Evolutionary conservation across 1,284 basidiomycete species (phyloP).

Genomic region (Irpex rosettiformis): DNA sequence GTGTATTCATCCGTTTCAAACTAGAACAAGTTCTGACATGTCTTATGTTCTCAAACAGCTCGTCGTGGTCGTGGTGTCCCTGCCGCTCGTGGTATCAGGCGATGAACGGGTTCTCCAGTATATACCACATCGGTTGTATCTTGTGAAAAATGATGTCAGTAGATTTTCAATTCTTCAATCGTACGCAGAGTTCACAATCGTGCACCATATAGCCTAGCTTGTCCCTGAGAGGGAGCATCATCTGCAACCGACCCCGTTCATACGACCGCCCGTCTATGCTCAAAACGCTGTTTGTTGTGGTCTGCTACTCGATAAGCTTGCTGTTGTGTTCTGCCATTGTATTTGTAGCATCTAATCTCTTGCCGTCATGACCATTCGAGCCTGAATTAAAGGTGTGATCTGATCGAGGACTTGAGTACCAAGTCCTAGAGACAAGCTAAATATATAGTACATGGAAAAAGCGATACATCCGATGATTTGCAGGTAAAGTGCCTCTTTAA

Average conservation of each 20-base stretch:
- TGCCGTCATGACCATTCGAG: too few species aligned
- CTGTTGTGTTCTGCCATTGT: background rate
- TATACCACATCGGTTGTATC: background rate
- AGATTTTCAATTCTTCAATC: conserved; percentile 13
- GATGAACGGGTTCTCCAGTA: conserved; percentile 38
- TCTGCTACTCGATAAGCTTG: too few species aligned
- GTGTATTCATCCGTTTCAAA: conserved; percentile 5
- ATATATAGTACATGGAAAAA: background rate
- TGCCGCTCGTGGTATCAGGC: conserved; percentile 70
- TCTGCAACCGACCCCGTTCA: too few species aligned
- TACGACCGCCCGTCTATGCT: too few species aligned
- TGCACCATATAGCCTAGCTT: too few species aligned
- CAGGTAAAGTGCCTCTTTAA: background rate
- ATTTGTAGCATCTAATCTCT: too few species aligned
- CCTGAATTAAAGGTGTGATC: too few species aligned
- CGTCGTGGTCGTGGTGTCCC: conserved; percentile 82
- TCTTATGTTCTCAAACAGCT: conserved; percentile 40
- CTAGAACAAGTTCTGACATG: conserved; percentile 9
- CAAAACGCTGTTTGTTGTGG: too few species aligned
- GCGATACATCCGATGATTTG: background rate
- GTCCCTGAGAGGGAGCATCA: too few species aligned
- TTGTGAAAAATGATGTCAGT: conserved; percentile 22
- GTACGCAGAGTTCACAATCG: background rate
- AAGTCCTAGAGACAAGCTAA: background rate
- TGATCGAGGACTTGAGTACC: too few species aligned